Conservation (phyloP, 176 grass and related monocot species). For the Musa itinerans region DNA sequence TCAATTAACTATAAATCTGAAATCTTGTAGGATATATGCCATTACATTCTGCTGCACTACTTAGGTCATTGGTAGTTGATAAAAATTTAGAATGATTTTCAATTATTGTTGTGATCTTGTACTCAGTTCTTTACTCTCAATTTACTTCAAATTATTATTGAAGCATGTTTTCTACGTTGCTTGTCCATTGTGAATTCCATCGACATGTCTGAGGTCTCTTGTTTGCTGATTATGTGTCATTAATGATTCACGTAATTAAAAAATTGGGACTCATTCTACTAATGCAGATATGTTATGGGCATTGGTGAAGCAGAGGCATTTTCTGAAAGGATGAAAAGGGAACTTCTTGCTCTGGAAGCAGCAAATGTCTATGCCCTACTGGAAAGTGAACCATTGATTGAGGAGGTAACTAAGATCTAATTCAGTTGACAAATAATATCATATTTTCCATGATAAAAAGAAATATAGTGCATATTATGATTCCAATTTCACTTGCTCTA, state of each 20-base stretch:
- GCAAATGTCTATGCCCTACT: slow-evolving; percentile 90
- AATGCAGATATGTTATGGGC: slow-evolving; percentile 95
- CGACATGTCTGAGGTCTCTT: background rate
- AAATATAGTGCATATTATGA: background rate
- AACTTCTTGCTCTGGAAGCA: slow-evolving; percentile 88
- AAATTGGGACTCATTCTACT: slow-evolving; percentile 7
- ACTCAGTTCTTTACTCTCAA: background rate
- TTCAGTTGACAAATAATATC: background rate
- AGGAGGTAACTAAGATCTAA: slow-evolving; percentile 53
- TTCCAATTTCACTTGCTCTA: background rate
- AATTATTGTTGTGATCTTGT: background rate
- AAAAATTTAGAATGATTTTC: too few relatives aligned
- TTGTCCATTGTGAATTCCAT: background rate
- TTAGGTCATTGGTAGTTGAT: too few relatives aligned
- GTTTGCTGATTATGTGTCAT: background rate
- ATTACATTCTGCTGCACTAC: too few relatives aligned
- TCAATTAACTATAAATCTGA: too few relatives aligned
- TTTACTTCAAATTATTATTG: background rate
- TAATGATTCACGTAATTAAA: background rate
- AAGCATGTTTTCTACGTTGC: background rate
- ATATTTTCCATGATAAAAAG: background rate
- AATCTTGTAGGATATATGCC: too few relatives aligned
- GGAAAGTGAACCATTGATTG: slow-evolving; percentile 80
- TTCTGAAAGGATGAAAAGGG: slow-evolving; percentile 93
- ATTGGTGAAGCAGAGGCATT: slow-evolving; percentile 98